phyloP scores from a whole-genome alignment of 2,329 filamentous ascomycete species.

The Trichoderma aggressivum region DNA sequence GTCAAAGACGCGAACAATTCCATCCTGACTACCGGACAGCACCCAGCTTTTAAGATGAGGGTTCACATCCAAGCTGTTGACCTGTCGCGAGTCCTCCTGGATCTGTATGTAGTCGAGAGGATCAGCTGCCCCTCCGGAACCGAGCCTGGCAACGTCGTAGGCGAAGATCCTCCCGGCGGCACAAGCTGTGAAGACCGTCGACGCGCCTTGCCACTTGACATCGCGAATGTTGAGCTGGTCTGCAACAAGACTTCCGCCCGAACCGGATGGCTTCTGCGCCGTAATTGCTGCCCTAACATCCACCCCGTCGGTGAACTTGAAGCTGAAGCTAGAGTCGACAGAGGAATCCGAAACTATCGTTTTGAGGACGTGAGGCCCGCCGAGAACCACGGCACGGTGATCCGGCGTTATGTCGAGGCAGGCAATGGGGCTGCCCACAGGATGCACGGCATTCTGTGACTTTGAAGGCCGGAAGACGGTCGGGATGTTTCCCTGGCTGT shows the following conservation, averaged over 20 bases:
- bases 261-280: conserved; percentile 42
- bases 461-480: conserved; percentile 49
- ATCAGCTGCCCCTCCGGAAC: conserved; percentile 40
- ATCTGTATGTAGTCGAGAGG: conserved; percentile 56
- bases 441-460: conserved; percentile 54
- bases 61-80: conserved; percentile 62
- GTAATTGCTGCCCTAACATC: conserved; percentile 57
- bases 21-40: conserved; percentile 62
- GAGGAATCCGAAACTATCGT: conserved; percentile 54
- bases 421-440: conserved; percentile 51
- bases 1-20: conserved; percentile 60
- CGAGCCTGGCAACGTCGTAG: conserved; percentile 56
- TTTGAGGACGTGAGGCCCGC: conserved; percentile 58
- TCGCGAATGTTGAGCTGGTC: conserved; percentile 64
- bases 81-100: conserved; percentile 59
- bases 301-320: conserved; percentile 52
- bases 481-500: conserved; percentile 36
- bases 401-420: conserved; percentile 59
- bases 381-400: conserved; percentile 54
- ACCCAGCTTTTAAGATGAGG: conserved; percentile 56
- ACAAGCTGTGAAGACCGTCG: conserved; percentile 60
- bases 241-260: conserved; percentile 39
- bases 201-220: conserved; percentile 55
- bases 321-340: conserved; percentile 29
- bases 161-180: conserved; percentile 62